Percentiles rank a stretch among this genome's conserved stretches.
Conservation (phyloP, 176 grass and related monocot species). For the Phoenix roebelenii region DNA sequence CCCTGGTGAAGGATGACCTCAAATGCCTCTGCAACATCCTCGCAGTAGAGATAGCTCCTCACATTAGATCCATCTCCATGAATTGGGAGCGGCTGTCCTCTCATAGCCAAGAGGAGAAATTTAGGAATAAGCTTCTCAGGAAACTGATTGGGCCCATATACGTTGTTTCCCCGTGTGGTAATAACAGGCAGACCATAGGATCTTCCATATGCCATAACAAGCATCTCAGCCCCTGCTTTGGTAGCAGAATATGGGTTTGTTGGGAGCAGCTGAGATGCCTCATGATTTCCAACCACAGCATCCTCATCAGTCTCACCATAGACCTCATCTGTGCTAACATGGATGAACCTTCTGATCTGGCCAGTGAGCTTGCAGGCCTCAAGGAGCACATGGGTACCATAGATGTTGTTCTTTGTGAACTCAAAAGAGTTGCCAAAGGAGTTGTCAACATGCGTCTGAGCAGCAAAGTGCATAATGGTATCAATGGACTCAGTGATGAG, state of each 20-base stretch:
- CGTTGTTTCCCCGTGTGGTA: conserved; percentile 73
- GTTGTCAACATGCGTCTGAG: conserved; percentile 84
- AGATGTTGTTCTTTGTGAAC: conserved; percentile 84
- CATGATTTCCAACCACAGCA: conserved; percentile 67
- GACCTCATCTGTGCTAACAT: conserved; percentile 86
- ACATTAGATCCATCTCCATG: conserved; percentile 80
- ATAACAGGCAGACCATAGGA: conserved; percentile 77
- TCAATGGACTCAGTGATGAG: conserved; percentile 84
- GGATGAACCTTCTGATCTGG: conserved; percentile 77
- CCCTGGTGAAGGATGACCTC: conserved; percentile 72
- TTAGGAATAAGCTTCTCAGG: conserved; percentile 81
- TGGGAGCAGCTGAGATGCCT: conserved; percentile 73
- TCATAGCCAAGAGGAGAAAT: conserved; percentile 78
- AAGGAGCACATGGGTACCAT: conserved; percentile 77
- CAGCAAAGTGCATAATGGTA: conserved; percentile 85
- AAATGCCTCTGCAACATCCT: conserved; percentile 88
- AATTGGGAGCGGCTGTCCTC: conserved; percentile 57
- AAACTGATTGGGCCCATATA: conserved; percentile 74
- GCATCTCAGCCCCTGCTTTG: conserved; percentile 87
- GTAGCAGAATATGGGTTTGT: conserved; percentile 85
- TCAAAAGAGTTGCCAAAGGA: conserved; percentile 88
- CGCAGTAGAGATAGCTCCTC: conserved; percentile 73
- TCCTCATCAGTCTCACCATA: conserved; percentile 85
- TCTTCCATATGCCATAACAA: conserved; percentile 88
- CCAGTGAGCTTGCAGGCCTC: conserved; percentile 82